Evolutionary conservation across 2,329 filamentous ascomycete species (phyloP).

Genomic region (Cordyceps militaris): DNA sequence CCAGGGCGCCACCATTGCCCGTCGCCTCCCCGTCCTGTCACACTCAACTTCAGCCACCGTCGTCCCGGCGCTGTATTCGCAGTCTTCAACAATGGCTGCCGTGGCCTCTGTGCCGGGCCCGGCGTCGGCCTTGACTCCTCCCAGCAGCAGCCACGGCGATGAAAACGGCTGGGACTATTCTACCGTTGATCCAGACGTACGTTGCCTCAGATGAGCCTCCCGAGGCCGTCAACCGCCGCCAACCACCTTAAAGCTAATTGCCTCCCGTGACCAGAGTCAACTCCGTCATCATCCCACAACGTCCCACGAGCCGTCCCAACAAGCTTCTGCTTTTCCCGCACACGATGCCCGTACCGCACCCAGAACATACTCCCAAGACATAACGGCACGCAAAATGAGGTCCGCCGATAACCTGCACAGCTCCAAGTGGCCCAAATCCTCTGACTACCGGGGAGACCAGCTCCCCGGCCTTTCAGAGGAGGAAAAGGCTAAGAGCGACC

Average conservation of each 20-base stretch:
- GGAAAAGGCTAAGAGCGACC: conserved; percentile 23
- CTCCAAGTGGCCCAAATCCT: conserved; percentile 18
- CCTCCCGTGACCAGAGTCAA: not conserved
- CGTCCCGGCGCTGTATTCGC: not conserved
- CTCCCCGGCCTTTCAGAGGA: conserved; percentile 18
- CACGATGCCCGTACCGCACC: not conserved
- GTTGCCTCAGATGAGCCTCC: conserved; percentile 19
- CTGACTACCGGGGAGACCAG: conserved; percentile 18
- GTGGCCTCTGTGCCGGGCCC: conserved; percentile 44
- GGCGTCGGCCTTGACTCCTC: conserved; percentile 40
- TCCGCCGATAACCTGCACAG: conserved; percentile 28
- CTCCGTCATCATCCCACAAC: not conserved
- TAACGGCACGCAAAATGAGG: conserved; percentile 28
- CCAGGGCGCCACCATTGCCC: not conserved
- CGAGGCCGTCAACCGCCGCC: not conserved
- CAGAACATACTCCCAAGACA: conserved; percentile 14
- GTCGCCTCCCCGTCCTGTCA: not conserved
- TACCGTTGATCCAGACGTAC: conserved; percentile 31
- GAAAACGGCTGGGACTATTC: conserved; percentile 38
- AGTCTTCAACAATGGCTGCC: conserved; percentile 38
- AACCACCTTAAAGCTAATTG: not conserved
- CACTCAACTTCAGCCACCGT: not conserved
- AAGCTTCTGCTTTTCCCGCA: not conserved
- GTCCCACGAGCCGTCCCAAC: conserved; percentile 2
- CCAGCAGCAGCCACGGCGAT: conserved; percentile 43